A percentile compares a stretch with the other conserved stretches of the same genome.
Evolutionary conservation across 192 early-diverging fungal species (phyloP).

Genomic region (Umbelopsis ramanniana): DNA sequence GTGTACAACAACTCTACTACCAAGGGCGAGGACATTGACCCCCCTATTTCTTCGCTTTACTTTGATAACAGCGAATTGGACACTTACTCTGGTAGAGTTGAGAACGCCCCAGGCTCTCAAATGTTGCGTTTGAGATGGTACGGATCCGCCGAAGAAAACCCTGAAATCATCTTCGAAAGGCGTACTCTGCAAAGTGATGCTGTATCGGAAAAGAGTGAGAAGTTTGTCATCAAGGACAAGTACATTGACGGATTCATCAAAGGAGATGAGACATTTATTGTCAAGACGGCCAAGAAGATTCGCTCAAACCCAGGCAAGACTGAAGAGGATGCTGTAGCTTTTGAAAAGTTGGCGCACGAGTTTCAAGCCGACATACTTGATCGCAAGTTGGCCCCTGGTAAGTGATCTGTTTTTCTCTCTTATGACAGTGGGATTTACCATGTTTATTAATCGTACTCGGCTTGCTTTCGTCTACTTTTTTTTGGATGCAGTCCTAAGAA

Average conservation of each 20-base stretch:
- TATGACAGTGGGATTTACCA: no score
- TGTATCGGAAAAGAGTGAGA: slow-evolving; percentile 88
- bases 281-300: slow-evolving; percentile 77
- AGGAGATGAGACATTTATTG: slow-evolving; percentile 74
- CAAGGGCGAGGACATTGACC: slow-evolving; percentile 64
- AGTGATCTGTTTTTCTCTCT: background rate
- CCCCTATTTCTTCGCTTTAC: slow-evolving; percentile 93
- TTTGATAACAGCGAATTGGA: slow-evolving; percentile 91
- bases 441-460: no score
- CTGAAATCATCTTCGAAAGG: slow-evolving; percentile 45
- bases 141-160: slow-evolving; percentile 53
- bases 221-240: slow-evolving; percentile 94
- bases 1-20: slow-evolving; percentile 80
- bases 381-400: slow-evolving; percentile 76
- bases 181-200: slow-evolving; percentile 87
- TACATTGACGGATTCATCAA: slow-evolving; percentile 84
- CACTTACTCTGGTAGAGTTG: slow-evolving; percentile 85
- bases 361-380: slow-evolving; percentile 69
- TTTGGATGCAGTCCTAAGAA: slow-evolving; percentile 67
- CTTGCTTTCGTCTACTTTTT: background rate
- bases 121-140: slow-evolving; percentile 95
- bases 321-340: slow-evolving; percentile 76
- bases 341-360: slow-evolving; percentile 70
- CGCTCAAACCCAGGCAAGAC: slow-evolving; percentile 69
- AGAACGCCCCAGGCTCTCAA: slow-evolving; percentile 87